Conservation (phyloP, 176 grass and related monocot genomes). For the Chloris gayana region DNA sequence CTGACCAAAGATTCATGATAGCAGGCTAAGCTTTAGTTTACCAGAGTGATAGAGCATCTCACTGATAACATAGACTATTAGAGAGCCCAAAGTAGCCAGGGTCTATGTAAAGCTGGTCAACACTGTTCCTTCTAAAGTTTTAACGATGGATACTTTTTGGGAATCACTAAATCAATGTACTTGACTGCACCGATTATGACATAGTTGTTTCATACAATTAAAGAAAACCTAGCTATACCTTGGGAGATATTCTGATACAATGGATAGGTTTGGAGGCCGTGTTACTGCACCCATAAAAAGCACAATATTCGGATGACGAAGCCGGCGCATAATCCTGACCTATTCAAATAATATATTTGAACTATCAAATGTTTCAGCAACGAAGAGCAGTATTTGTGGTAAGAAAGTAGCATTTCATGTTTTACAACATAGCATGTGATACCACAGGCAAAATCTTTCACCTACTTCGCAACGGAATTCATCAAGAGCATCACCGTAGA, state of each 20-base stretch:
- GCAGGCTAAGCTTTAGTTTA: constrained; percentile 18
- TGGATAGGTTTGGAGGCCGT: constrained; percentile 87
- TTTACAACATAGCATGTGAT: not conserved
- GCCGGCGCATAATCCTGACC: constrained; percentile 86
- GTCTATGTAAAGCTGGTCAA: constrained; percentile 28
- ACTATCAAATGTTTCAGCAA: constrained; percentile 21
- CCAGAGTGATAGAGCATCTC: not conserved
- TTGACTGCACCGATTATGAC: not conserved
- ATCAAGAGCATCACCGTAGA: constrained; percentile 95
- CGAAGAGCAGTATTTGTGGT: constrained; percentile 2
- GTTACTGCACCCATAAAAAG: constrained; percentile 98
- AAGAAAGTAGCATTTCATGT: constrained; percentile 9
- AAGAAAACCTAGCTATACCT: constrained; percentile 54
- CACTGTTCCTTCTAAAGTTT: constrained; percentile 6
- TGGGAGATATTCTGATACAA: constrained; percentile 92
- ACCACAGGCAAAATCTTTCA: constrained; percentile 33
- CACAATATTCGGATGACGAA: constrained; percentile 92
- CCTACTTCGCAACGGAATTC: constrained; percentile 88
- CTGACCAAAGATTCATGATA: constrained; percentile 12
- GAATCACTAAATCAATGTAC: not conserved
- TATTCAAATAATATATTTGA: constrained; percentile 40
- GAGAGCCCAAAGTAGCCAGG: not conserved
- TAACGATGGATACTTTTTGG: not conserved
- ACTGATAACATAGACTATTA: not conserved
- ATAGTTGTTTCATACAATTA: constrained; percentile 27